A percentile compares a stretch with the other conserved stretches of the same genome.
Conservation (phyloP, 257 asterid species). For the Plectranthus barbatus region DNA sequence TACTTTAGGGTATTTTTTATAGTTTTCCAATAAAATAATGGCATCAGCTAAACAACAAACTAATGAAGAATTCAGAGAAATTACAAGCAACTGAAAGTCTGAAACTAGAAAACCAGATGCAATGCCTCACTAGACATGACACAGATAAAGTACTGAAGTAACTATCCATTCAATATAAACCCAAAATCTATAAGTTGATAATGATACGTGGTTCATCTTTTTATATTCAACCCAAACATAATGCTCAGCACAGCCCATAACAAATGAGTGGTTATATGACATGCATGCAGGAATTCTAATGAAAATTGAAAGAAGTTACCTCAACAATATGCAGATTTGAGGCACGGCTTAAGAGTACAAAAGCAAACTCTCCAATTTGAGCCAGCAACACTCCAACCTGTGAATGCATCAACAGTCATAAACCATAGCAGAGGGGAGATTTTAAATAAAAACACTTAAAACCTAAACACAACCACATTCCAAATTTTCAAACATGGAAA, state of each 20-base stretch:
- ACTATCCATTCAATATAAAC: background rate
- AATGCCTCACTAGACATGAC: background rate
- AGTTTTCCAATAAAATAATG: no score
- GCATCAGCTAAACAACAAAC: no score
- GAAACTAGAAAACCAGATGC: background rate
- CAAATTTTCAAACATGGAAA: background rate
- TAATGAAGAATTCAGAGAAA: no score
- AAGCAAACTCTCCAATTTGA: slow-evolving; percentile 96
- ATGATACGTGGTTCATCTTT: background rate
- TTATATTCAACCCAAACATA: background rate
- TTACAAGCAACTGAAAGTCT: no score
- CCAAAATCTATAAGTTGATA: background rate
- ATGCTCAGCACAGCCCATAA: background rate
- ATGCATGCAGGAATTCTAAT: background rate
- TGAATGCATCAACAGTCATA: slow-evolving; percentile 4
- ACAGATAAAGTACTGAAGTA: background rate
- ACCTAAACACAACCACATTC: background rate
- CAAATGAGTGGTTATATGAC: background rate
- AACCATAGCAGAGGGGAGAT: background rate
- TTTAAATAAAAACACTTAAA: background rate
- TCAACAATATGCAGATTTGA: slow-evolving; percentile 73
- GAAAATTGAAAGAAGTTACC: slow-evolving; percentile 37
- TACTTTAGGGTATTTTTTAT: no score
- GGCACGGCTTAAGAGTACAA: slow-evolving; percentile 91
- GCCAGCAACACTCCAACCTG: slow-evolving; percentile 91